These are phyloP conservation scores for Cladophialophora yegresii DNA, from an alignment of 2,329 filamentous ascomycete genomes.

Conservation along the genomic window DNA sequence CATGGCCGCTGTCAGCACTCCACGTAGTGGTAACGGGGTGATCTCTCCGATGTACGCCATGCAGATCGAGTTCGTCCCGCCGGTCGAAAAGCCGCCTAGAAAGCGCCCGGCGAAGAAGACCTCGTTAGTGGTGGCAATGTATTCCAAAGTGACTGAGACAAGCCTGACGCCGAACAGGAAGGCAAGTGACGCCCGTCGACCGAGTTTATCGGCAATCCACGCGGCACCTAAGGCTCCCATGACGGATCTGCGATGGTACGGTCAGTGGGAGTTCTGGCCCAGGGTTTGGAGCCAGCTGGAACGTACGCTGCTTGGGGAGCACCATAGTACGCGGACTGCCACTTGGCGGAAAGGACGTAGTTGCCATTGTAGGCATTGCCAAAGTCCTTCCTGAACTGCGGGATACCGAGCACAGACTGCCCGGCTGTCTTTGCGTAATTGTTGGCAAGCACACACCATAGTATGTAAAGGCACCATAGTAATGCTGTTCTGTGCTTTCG, in stretches of 20 bases:
- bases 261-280: background rate
- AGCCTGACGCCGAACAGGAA: conserved; percentile 24
- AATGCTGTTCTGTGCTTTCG: conserved; percentile 12
- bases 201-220: conserved; percentile 45
- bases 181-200: conserved; percentile 40
- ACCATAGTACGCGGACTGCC: conserved; percentile 53
- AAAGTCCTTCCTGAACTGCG: conserved; percentile 59
- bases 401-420: conserved; percentile 60
- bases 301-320: conserved; percentile 26
- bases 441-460: conserved; percentile 22
- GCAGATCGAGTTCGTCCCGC: conserved; percentile 52
- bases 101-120: conserved; percentile 52
- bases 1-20: conserved; percentile 50
- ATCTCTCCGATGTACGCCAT: conserved; percentile 50
- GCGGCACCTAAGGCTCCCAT: conserved; percentile 36
- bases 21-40: conserved; percentile 50
- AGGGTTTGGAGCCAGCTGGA: background rate
- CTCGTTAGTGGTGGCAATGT: conserved; percentile 38
- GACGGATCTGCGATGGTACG: conserved; percentile 3
- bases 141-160: conserved; percentile 40
- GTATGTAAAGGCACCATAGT: conserved; percentile 23
- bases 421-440: conserved; percentile 24
- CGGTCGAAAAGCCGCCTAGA: conserved; percentile 50
- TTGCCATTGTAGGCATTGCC: conserved; percentile 52
- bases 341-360: conserved; percentile 51